phyloP scores from a whole-genome alignment of 1,139 yeast species.

The Hansenula lynferdii region DNA sequence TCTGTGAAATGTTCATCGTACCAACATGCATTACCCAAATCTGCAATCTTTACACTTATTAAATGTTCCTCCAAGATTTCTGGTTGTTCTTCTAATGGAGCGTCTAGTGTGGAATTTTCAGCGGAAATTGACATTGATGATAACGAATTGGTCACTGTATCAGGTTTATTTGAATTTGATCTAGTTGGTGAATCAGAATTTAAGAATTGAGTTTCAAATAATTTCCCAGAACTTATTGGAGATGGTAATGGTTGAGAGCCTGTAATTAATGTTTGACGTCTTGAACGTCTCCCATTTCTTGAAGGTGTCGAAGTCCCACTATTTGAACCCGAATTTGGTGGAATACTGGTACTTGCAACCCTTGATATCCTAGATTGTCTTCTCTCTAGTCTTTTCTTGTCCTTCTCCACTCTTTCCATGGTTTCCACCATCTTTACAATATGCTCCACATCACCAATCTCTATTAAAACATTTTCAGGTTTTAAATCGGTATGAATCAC shows the following conservation, averaged over 20 bases:
- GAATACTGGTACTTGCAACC: conserved; percentile 3
- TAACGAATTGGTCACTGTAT: conserved; percentile 19
- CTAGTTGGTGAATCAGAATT: conserved; percentile 11
- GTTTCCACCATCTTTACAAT: conserved; percentile 58
- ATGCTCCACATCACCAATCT: conserved; percentile 67
- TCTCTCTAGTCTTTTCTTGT: conserved; percentile 34
- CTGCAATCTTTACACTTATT: conserved; percentile 62
- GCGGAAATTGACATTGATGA: conserved; percentile 25
- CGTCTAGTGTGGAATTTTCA: conserved; percentile 8
- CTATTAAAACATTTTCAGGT: conserved; percentile 74
- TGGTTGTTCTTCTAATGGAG: background rate
- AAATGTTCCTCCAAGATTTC: conserved; percentile 17
- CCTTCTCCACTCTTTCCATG: conserved; percentile 44
- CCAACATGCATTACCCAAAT: conserved; percentile 74
- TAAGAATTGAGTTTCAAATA: conserved; percentile 23
- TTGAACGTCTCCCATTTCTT: conserved; percentile 42
- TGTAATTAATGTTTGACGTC: conserved; percentile 74
- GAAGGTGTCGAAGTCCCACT: conserved; percentile 18
- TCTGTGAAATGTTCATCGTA: conserved; percentile 61
- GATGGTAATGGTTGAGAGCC: conserved; percentile 87
- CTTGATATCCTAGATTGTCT: conserved; percentile 23
- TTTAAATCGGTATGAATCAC: conserved; percentile 77
- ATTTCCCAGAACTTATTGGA: conserved; percentile 49
- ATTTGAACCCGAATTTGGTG: conserved; percentile 10
- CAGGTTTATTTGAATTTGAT: conserved; percentile 2